These are phyloP conservation scores for Rhynchospora tenuis DNA, from an alignment of 176 grass and related monocot genomes.

Conservation along the genomic window DNA sequence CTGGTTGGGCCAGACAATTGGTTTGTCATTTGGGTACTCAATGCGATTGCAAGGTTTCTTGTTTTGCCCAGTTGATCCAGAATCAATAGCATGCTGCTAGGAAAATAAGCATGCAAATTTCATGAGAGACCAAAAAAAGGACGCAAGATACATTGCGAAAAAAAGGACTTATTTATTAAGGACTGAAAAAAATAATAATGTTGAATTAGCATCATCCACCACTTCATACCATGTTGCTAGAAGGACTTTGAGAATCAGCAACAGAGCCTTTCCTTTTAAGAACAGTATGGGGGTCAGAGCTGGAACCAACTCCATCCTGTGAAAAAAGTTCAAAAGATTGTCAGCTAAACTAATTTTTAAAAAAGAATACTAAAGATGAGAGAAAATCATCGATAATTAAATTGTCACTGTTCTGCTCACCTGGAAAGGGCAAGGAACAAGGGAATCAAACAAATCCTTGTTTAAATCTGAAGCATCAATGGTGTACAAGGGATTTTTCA, in stretches of 20 bases:
- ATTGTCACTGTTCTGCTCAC: slow-evolving; percentile 25
- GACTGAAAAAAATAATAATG: neutral
- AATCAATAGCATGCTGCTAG: slow-evolving; percentile 13
- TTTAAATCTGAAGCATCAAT: slow-evolving; percentile 53
- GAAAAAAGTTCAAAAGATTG: slow-evolving; percentile 7
- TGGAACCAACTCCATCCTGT: slow-evolving; percentile 43
- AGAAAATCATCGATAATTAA: slow-evolving; percentile 5
- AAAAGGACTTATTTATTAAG: neutral
- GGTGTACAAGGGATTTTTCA: slow-evolving; percentile 52
- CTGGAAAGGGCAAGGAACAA: slow-evolving; percentile 61
- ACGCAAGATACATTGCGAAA: slow-evolving; percentile 5
- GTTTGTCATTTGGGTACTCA: slow-evolving; percentile 37
- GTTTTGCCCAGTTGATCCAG: slow-evolving; percentile 19
- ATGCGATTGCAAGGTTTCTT: slow-evolving; percentile 24
- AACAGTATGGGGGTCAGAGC: slow-evolving; percentile 26
- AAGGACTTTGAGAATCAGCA: slow-evolving; percentile 25
- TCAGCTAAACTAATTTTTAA: neutral
- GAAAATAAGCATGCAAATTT: neutral
- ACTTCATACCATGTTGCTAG: slow-evolving; percentile 42
- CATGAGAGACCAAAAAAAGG: neutral
- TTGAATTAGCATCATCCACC: neutral
- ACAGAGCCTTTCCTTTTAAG: slow-evolving; percentile 13
- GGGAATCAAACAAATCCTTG: slow-evolving; percentile 51
- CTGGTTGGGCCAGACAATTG: slow-evolving; percentile 33
- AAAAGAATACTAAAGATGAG: neutral